Conservation (phyloP, 78 protist species). For the Dictyostelium brefeldianum region DNA sequence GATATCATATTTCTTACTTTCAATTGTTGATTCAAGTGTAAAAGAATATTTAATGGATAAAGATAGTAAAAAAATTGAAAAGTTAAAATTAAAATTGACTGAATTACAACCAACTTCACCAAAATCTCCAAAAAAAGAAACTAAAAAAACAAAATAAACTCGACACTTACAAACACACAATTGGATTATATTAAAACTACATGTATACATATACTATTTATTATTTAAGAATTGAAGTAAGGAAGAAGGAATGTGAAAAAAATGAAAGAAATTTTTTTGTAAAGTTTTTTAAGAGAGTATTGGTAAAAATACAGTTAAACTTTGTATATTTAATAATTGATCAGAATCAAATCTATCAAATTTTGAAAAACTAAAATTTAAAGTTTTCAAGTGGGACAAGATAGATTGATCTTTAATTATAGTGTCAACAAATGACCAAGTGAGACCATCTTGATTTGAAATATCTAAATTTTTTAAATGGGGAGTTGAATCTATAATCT, state of each 20-base stretch:
- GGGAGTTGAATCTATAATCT: conserved; percentile 25
- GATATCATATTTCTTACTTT: conserved; percentile 81
- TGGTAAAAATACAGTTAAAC: conserved; percentile 51
- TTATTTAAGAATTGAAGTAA: not conserved
- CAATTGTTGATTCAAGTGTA: conserved; percentile 84
- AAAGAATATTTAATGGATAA: conserved; percentile 75
- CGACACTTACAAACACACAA: not conserved
- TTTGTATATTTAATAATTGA: not conserved
- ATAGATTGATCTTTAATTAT: conserved; percentile 39
- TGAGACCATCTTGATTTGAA: conserved; percentile 56
- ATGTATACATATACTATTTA: not conserved
- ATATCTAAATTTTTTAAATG: conserved; percentile 28
- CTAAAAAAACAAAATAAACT: conserved; percentile 3
- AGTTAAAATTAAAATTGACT: not conserved
- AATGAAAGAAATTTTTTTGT: not conserved
- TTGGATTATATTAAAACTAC: too few relatives aligned
- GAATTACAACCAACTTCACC: not conserved
- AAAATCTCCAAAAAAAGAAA: not conserved
- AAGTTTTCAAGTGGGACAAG: not conserved
- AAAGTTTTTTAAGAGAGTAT: not conserved
- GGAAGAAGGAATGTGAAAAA: not conserved
- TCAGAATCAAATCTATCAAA: conserved; percentile 67
- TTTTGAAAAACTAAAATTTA: conserved; percentile 60
- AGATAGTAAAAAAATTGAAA: conserved; percentile 74
- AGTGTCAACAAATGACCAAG: conserved; percentile 44